Base-by-base conservation (phyloP, 306 rosid species). In the Medicago arabica region DNA sequence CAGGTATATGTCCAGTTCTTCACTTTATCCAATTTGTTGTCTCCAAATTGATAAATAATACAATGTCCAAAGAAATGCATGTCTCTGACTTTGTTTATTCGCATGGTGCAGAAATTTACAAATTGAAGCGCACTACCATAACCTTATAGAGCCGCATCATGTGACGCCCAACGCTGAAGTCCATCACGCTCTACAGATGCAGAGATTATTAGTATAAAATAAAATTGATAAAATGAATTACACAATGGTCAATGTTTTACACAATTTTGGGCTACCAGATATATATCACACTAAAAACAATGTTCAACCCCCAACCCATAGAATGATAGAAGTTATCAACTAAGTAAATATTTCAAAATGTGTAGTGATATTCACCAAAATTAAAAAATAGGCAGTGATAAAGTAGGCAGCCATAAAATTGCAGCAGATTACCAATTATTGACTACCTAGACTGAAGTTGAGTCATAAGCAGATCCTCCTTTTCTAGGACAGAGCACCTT, bases 71-170 rank as follows among this genome's bases (percentile, higher is more conserved):
- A 55, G 31, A 72, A 57, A 40, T 77, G 21, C 17, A 61, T 61
- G 58, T 70, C n/a, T 10, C 60, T 66, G 50, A 71, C 75, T 55
- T 69, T 75, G 59, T 44, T 71, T 80, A 54, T 71, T 72, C 21
- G n/a, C 75, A 71, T 69, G 70, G 36, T 74, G 69, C 77, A 74
- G 49, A 74, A 68, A 68, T 83, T 58, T 72, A 82, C 79, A 82
- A 61, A 57, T 51, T 78, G 73, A 50, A 61, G 74, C 60, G 69
- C 46, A 9, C 49, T 36, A 57, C 19, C 74, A 55, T 62, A 69
- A 53, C 50, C 73, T 75, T 75, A 78, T 44, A 78, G 53, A 54
- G 58, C 64, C 21, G 41, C 76, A 9, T 77, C 71, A 25, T 31
- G 70, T 41, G 74, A 64, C 59, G 18, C 64, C 77, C 39, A 44